Conservation (phyloP, 2,329 filamentous ascomycete genomes). For the Claviceps sp. region DNA sequence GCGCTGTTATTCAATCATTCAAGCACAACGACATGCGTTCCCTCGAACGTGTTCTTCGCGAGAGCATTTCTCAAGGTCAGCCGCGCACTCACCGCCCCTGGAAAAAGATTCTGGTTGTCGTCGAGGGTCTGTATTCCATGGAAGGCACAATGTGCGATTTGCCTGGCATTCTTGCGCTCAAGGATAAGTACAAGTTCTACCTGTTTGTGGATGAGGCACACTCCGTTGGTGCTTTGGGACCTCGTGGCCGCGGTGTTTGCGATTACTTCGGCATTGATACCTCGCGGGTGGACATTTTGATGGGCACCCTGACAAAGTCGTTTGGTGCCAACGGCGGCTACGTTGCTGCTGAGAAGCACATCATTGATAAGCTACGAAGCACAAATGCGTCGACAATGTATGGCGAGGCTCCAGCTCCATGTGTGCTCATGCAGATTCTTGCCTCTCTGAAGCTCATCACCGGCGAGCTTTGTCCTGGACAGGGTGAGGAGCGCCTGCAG, state of each 20-base stretch:
- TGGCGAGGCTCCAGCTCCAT: constrained; percentile 77
- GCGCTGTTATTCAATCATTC: constrained; percentile 90
- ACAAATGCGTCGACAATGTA: constrained; percentile 79
- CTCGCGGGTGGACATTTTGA: constrained; percentile 79
- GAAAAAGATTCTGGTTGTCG: constrained; percentile 96
- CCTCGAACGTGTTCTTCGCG: constrained; percentile 73
- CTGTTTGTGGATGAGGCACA: constrained; percentile 95
- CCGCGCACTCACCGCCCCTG: constrained; percentile 96
- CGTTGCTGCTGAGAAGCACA: constrained; percentile 73
- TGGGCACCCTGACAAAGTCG: constrained; percentile 97
- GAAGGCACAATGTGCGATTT: constrained; percentile 98
- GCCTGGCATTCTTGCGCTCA: constrained; percentile 74
- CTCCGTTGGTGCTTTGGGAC: constrained; percentile 85
- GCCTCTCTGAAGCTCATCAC: constrained; percentile 78
- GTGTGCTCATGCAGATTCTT: constrained; percentile 82
- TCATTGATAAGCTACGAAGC: constrained; percentile 81
- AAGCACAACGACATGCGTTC: constrained; percentile 94
- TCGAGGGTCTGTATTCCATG: constrained; percentile 98
- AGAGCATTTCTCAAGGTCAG: constrained; percentile 91
- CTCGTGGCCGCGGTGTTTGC: constrained; percentile 80
- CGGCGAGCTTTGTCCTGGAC: constrained; percentile 75
- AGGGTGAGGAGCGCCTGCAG: constrained; percentile 90
- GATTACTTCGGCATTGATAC: constrained; percentile 94
- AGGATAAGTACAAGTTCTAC: constrained; percentile 93
- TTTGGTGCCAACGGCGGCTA: constrained; percentile 98